Evolutionary conservation across 106 monocot genomes (phyloP).

Genomic region (Apostasia shenzhenica): DNA sequence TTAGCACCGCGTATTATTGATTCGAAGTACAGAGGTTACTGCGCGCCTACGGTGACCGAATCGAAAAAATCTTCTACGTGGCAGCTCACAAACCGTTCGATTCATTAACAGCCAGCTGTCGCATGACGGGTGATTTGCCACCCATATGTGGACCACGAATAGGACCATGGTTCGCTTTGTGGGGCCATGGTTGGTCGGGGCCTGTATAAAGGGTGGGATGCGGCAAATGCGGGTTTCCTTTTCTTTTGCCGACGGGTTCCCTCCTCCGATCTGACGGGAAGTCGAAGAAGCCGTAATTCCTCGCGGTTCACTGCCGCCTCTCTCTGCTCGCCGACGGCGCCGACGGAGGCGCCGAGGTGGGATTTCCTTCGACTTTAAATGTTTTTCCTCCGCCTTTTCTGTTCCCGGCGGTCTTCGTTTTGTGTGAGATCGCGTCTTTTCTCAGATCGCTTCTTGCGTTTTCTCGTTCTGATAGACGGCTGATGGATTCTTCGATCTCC

Average conservation of each 20-base stretch:
- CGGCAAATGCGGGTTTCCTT: not conserved
- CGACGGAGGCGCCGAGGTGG: not conserved
- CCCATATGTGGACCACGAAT: not conserved
- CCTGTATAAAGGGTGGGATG: not conserved
- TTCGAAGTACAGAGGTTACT: too few species aligned
- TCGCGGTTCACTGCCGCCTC: not conserved
- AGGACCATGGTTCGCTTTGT: not conserved
- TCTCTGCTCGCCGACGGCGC: not conserved
- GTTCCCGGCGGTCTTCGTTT: not conserved
- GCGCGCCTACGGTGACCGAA: too few species aligned
- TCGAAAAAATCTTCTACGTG: too few species aligned
- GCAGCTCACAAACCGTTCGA: too few species aligned
- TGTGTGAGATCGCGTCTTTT: not conserved
- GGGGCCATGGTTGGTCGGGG: not conserved
- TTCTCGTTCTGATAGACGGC: not conserved
- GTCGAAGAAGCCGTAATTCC: too few species aligned
- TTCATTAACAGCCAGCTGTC: too few species aligned
- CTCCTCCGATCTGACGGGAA: too few species aligned
- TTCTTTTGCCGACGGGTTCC: not conserved
- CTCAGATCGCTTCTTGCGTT: not conserved
- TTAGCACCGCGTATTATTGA: too few species aligned
- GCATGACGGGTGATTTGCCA: not conserved
- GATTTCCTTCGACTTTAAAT: not conserved
- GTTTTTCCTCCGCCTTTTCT: not conserved
- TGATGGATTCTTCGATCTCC: constrained; percentile 1